Evolutionary conservation across 768 basidiomycete species (phyloP), one percentile per base, ranked within the genome.

Genomic region (Tricholoma sp.): DNA sequence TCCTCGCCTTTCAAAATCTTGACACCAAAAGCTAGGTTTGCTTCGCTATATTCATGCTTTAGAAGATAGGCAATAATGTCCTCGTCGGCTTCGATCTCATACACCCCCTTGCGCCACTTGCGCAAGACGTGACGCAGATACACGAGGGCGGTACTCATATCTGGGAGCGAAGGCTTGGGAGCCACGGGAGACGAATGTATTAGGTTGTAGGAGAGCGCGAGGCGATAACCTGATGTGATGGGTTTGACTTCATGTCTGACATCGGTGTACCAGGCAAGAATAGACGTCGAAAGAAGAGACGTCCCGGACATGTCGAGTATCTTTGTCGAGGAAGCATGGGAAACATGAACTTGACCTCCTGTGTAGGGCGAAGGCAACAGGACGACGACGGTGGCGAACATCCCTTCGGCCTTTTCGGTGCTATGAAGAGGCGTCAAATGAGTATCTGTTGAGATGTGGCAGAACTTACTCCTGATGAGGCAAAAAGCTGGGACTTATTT

Each of bases 221-320:
- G 72, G 1, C 77, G 75, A 55, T 78, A 80, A 4, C 81, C 81
- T 15, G 73, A 72, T 0, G 74, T 77, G 45, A 81, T 67, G 6
- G 76, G 74, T 56, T 77, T 77, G 57, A 81, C 73, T 67, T 79
- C 78, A 62, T 80, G 79, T 47, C 65, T 66, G 50, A 80, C 80
- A 54, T 80, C 80, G 28, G 78, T 80, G 60, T 82, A 80, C 79
- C 80, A 83, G 1, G 80, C 71, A 4, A 81, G 65, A 12, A 77
- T 63, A 0, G 74, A 65, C 0, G 76, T 78, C 3, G 63, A 62
- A 6, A 66, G 50, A 1, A 65, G 51, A n/a, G 76, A 75, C 11
- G 60, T 56, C 1, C 58, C 12, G 2, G 74, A 62, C 4, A 72
- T 61, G 61, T 80, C 74, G 57, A 80, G 68, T 6, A 72, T 64